phyloP scores from a whole-genome alignment of 768 basidiomycete genomes.

The Hebeloma cylindrosporum region DNA sequence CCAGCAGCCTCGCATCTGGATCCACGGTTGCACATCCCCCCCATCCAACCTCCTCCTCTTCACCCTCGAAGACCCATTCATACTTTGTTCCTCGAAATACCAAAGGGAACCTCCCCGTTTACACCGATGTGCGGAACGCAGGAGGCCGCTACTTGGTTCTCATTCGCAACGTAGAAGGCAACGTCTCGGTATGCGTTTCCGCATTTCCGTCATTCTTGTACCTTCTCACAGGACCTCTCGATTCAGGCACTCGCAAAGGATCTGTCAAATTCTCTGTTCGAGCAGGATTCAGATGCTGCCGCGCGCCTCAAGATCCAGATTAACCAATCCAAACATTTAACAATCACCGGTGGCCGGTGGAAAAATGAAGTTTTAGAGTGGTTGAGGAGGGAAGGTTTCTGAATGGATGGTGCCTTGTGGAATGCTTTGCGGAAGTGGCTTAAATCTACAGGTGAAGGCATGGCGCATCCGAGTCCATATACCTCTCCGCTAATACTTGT shows the following conservation, averaged over 20 bases:
- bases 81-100: conserved; percentile 71
- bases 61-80: conserved; percentile 20
- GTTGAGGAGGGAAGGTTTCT: conserved; percentile 69
- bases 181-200: conserved; percentile 46
- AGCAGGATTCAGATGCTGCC: conserved; percentile 43
- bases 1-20: conserved; percentile 16
- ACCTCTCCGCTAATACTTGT: too few relatives aligned
- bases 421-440: conserved; percentile 7
- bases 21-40: conserved; percentile 13
- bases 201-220: background rate
- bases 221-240: background rate
- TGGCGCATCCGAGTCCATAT: too few relatives aligned
- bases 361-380: conserved; percentile 61
- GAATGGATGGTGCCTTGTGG: conserved; percentile 4
- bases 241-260: conserved; percentile 60
- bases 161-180: conserved; percentile 70
- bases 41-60: conserved; percentile 8
- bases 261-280: conserved; percentile 52
- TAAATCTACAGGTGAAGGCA: too few relatives aligned
- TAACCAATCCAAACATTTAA: conserved; percentile 49
- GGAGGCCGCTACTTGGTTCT: conserved; percentile 57
- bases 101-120: conserved; percentile 69
- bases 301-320: conserved; percentile 49
- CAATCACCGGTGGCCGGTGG: conserved; percentile 64
- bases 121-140: conserved; percentile 69